Conservation (phyloP, 2,329 filamentous ascomycete genomes). For the Parastagonospora avenae region DNA sequence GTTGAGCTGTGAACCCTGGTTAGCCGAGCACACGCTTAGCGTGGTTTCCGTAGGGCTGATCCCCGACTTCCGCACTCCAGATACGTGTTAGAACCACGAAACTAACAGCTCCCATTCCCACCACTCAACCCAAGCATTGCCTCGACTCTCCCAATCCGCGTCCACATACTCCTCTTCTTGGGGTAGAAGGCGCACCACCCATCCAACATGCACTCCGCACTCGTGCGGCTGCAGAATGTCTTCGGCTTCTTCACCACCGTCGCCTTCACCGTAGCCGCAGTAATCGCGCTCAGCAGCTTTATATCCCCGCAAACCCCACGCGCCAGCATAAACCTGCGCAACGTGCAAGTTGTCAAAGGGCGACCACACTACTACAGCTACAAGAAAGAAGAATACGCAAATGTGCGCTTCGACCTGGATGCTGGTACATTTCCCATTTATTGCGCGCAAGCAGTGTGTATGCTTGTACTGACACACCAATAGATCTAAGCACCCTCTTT, state of each 20-base stretch:
- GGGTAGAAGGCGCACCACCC: background rate
- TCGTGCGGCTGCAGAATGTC: conserved; percentile 85
- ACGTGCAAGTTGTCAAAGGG: conserved; percentile 87
- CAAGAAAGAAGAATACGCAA: conserved; percentile 94
- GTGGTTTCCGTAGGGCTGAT: conserved; percentile 26
- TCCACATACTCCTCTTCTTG: conserved; percentile 1
- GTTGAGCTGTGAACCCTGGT: background rate
- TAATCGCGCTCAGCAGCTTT: conserved; percentile 83
- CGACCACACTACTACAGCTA: conserved; percentile 93
- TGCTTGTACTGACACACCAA: background rate
- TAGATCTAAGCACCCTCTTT: conserved; percentile 88
- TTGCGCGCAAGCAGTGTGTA: too few species aligned
- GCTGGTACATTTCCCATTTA: conserved; percentile 57
- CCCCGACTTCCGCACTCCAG: conserved; percentile 32
- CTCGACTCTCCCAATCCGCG: background rate
- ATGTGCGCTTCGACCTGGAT: conserved; percentile 90
- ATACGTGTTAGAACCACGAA: conserved; percentile 44
- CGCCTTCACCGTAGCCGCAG: conserved; percentile 75
- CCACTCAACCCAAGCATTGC: background rate
- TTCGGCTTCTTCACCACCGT: conserved; percentile 99
- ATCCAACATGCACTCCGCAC: conserved; percentile 76
- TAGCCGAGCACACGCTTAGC: conserved; percentile 8
- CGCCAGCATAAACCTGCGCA: conserved; percentile 68
- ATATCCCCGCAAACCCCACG: conserved; percentile 70
- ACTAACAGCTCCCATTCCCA: conserved; percentile 1